Percentiles rank a stretch among this genome's conserved stretches.
Conservation (phyloP, 805 yeast species). For the Candida methanosorbosa region DNA sequence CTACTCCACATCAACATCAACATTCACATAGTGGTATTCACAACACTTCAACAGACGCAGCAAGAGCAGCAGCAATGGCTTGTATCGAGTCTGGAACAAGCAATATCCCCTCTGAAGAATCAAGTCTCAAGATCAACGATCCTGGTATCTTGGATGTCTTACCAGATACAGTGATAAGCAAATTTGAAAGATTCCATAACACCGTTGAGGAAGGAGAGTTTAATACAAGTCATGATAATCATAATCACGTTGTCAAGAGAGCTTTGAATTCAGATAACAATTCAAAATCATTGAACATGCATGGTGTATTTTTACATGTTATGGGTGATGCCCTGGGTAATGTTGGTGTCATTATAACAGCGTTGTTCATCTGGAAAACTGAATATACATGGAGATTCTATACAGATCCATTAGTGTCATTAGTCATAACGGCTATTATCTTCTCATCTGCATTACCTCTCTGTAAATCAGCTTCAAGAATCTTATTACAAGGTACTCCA, state of each 20-base stretch:
- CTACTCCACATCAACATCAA: neutral
- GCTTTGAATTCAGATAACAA: slow-evolving; percentile 12
- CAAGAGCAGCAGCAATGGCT: too few relatives aligned
- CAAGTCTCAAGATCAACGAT: slow-evolving; percentile 7
- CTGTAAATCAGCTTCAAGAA: slow-evolving; percentile 78
- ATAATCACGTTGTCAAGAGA: slow-evolving; percentile 16
- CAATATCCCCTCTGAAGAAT: too few relatives aligned
- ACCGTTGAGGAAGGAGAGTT: slow-evolving; percentile 5
- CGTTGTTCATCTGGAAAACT: slow-evolving; percentile 89
- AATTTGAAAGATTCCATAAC: slow-evolving; percentile 5
- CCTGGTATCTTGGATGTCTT: slow-evolving; percentile 19
- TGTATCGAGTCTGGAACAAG: too few relatives aligned
- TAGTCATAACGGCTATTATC: slow-evolving; percentile 79
- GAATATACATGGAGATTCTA: slow-evolving; percentile 82
- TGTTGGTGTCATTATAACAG: slow-evolving; percentile 85
- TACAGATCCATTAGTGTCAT: slow-evolving; percentile 79
- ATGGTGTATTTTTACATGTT: slow-evolving; percentile 93
- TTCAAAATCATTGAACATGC: slow-evolving; percentile 82
- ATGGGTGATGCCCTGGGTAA: slow-evolving; percentile 95
- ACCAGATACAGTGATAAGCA: slow-evolving; percentile 19
- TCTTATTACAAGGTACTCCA: slow-evolving; percentile 89
- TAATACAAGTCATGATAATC: slow-evolving; percentile 11
- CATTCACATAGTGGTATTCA: too few relatives aligned
- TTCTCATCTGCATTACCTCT: slow-evolving; percentile 88
- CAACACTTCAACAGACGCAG: too few relatives aligned